These are phyloP conservation scores for Debaryomyces prosopidis DNA, from an alignment of 805 yeast genomes.

Conservation along the genomic window DNA sequence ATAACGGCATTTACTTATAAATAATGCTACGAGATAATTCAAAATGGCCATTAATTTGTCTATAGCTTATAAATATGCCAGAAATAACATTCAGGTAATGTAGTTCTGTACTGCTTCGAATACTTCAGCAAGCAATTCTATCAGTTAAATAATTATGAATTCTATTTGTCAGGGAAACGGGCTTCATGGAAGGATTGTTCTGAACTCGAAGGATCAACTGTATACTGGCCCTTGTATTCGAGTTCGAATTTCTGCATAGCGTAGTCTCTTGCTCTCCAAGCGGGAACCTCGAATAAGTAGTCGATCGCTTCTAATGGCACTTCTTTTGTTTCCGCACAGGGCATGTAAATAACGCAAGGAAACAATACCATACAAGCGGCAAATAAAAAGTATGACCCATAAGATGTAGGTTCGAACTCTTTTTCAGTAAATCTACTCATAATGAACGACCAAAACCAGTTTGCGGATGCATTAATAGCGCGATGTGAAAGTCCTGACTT, in stretches of 20 bases:
- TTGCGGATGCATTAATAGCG: conserved; percentile 44
- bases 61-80: too few species aligned
- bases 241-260: conserved; percentile 14
- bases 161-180: too few species aligned
- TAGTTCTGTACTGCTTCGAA: too few species aligned
- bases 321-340: conserved; percentile 40
- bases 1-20: too few species aligned
- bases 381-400: conserved; percentile 47
- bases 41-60: too few species aligned
- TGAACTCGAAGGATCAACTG: too few species aligned
- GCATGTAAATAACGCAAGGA: conserved; percentile 27
- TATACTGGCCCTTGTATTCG: too few species aligned
- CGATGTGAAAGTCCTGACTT: conserved; percentile 42
- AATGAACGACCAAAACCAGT: conserved; percentile 53
- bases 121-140: too few species aligned
- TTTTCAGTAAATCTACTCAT: conserved; percentile 48
- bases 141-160: too few species aligned
- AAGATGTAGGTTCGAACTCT: conserved; percentile 43
- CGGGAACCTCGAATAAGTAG: conserved; percentile 31
- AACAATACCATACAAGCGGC: conserved; percentile 29
- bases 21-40: too few species aligned
- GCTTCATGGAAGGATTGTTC: too few species aligned
- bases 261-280: conserved; percentile 30
- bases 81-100: too few species aligned
- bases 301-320: conserved; percentile 36